Percentiles rank a stretch among this genome's conserved stretches.
phyloP scores from a whole-genome alignment of 2,329 filamentous ascomycete genomes.

The Calonectria fujianensis region DNA sequence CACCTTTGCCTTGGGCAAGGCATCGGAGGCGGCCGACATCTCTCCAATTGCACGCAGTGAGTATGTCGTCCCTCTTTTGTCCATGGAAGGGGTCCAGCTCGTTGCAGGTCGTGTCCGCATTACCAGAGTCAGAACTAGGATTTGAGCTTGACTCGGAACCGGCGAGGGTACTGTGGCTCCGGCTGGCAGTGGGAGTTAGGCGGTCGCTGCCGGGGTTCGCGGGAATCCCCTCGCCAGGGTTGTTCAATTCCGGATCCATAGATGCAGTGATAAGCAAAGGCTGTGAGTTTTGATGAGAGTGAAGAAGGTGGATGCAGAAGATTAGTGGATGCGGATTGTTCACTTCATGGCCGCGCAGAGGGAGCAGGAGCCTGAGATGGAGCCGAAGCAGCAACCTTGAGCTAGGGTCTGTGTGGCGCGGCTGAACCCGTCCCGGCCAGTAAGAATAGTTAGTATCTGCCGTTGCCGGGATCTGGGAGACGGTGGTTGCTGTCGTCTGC shows the following conservation, averaged over 20 bases:
- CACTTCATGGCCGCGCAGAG: conserved; percentile 41
- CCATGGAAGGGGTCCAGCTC: conserved; percentile 42
- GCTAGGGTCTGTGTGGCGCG: conserved; percentile 42
- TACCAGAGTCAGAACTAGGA: conserved; percentile 29
- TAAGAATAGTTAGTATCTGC: conserved; percentile 18
- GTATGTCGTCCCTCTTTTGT: conserved; percentile 62
- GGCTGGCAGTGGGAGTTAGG: conserved; percentile 35
- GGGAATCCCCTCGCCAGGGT: conserved; percentile 28
- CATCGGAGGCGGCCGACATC: conserved; percentile 74
- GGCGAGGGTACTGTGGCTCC: conserved; percentile 41
- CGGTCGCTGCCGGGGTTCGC: conserved; percentile 33
- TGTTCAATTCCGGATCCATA: conserved; percentile 44
- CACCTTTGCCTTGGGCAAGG: conserved; percentile 79
- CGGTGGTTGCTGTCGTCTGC: background rate
- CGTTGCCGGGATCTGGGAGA: conserved; percentile 16
- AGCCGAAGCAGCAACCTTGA: conserved; percentile 36
- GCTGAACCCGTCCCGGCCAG: conserved; percentile 28
- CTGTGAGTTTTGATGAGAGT: conserved; percentile 12
- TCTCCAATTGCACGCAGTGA: conserved; percentile 75
- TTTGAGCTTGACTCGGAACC: conserved; percentile 42
- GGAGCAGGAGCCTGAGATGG: conserved; percentile 24
- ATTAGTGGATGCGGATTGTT: conserved; percentile 32
- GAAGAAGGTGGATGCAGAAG: conserved; percentile 21
- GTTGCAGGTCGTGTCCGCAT: conserved; percentile 34
- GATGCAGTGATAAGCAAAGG: background rate